Conservation (phyloP, 495 filamentous ascomycete species). For the Penicillium samsonianum region DNA sequence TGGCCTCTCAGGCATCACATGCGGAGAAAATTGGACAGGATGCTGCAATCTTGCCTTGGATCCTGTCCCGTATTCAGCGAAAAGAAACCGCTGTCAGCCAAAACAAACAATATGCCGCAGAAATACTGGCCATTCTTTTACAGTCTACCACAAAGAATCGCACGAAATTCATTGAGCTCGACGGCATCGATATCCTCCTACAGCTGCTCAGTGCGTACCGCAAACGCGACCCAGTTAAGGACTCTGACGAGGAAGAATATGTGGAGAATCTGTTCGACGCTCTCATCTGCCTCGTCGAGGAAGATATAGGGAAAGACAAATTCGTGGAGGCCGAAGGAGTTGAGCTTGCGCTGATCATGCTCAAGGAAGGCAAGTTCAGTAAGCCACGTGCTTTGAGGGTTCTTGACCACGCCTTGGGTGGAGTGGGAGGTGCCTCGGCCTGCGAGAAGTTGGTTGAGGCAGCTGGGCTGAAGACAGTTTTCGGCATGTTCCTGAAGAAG, state of each 20-base stretch:
- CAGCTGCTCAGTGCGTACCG: conserved; percentile 88
- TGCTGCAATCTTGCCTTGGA: conserved; percentile 68
- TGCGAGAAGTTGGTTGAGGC: conserved; percentile 78
- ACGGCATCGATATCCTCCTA: conserved; percentile 78
- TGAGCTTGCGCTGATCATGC: conserved; percentile 89
- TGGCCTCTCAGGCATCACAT: conserved; percentile 68
- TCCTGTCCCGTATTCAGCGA: conserved; percentile 67
- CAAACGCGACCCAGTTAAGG: conserved; percentile 81
- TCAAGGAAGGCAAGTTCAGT: conserved; percentile 76
- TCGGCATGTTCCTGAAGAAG: conserved; percentile 90
- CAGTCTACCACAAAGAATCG: conserved; percentile 70
- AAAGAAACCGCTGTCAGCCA: conserved; percentile 66
- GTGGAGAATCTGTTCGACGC: conserved; percentile 90
- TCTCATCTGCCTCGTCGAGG: conserved; percentile 76
- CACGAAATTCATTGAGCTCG: conserved; percentile 58
- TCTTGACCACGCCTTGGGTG: conserved; percentile 79
- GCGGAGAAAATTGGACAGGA: conserved; percentile 71
- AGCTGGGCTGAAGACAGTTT: conserved; percentile 80
- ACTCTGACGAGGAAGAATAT: conserved; percentile 90
- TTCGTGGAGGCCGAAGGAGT: conserved; percentile 91
- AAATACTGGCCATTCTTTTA: conserved; percentile 83
- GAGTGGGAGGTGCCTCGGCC: conserved; percentile 54
- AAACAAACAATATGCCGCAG: conserved; percentile 95
- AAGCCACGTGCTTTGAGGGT: conserved; percentile 75
- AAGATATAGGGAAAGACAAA: conserved; percentile 71